These are phyloP conservation scores for Amauroascus niger DNA, from an alignment of 2,329 filamentous ascomycete genomes.

Conservation along the genomic window DNA sequence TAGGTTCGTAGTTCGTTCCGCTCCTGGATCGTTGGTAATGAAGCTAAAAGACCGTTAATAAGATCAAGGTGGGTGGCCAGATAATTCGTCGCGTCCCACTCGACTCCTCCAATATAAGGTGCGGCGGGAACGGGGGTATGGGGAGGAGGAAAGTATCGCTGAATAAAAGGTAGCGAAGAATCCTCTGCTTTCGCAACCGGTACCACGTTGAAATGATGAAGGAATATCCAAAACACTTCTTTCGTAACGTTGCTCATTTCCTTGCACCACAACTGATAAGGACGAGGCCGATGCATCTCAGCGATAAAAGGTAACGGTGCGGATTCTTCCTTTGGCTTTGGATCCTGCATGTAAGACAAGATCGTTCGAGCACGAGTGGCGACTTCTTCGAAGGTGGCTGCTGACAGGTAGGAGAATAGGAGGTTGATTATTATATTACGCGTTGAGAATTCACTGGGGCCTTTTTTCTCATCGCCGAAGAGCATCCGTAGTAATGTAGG, in stretches of 20 bases:
- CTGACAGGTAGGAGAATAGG: slow-evolving; percentile 77
- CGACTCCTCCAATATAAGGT: slow-evolving; percentile 91
- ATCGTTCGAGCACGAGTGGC: slow-evolving; percentile 61
- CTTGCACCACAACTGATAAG: slow-evolving; percentile 89
- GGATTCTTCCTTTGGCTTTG: slow-evolving; percentile 62
- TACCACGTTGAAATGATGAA: slow-evolving; percentile 86
- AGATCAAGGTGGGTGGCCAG: slow-evolving; percentile 86
- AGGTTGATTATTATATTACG: slow-evolving; percentile 82
- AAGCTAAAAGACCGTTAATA: slow-evolving; percentile 80
- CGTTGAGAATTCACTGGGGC: slow-evolving; percentile 91
- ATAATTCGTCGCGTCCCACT: slow-evolving; percentile 98
- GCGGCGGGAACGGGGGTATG: slow-evolving; percentile 85
- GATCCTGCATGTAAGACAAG: slow-evolving; percentile 69
- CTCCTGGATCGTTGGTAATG: slow-evolving; percentile 56
- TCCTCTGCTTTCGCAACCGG: slow-evolving; percentile 38
- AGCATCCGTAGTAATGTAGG: slow-evolving; percentile 78
- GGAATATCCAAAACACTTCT: slow-evolving; percentile 98
- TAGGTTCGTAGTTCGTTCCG: slow-evolving; percentile 72
- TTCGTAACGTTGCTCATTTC: slow-evolving; percentile 89
- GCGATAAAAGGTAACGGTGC: slow-evolving; percentile 76
- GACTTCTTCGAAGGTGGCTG: slow-evolving; percentile 52
- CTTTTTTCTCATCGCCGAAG: slow-evolving; percentile 97
- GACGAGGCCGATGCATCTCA: slow-evolving; percentile 75
- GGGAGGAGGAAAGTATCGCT: slow-evolving; percentile 71
- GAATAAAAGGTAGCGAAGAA: slow-evolving; percentile 26